Evolutionary conservation across 2,329 filamentous ascomycete genomes (phyloP).

Genomic region (Colletotrichum paranaense): DNA sequence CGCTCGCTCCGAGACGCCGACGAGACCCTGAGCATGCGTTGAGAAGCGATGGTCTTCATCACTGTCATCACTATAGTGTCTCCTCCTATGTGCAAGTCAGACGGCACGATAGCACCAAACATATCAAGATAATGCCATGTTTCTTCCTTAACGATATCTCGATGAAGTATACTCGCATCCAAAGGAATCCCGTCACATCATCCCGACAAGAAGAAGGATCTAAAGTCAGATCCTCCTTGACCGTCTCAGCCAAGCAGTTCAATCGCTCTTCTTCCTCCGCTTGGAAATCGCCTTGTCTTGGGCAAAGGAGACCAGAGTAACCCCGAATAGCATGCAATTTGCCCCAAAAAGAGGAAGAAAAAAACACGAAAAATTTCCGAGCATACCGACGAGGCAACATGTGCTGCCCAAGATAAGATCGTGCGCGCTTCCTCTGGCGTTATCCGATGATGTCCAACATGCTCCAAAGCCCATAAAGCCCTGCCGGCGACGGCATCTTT

Average conservation of each 20-base stretch:
- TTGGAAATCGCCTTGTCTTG: background rate
- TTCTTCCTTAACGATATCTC: background rate
- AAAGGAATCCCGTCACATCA: background rate
- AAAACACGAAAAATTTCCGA: background rate
- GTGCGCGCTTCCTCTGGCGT: background rate
- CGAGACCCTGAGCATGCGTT: too few species aligned
- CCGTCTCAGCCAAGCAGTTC: background rate
- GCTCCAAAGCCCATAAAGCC: constrained; percentile 7
- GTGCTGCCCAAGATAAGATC: background rate
- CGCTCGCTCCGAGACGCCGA: too few species aligned
- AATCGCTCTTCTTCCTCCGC: background rate
- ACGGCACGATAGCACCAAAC: background rate
- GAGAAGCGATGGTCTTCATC: too few species aligned
- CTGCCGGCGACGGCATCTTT: background rate
- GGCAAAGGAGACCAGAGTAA: constrained; percentile 11
- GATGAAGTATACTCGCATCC: background rate
- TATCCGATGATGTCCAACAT: background rate
- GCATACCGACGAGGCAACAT: background rate
- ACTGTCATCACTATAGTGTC: too few species aligned
- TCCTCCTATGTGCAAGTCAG: too few species aligned
- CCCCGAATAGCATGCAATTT: constrained; percentile 20
- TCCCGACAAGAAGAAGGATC: background rate
- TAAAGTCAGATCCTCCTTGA: background rate
- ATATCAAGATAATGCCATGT: background rate
- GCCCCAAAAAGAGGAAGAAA: background rate